phyloP scores from a whole-genome alignment of 108 stramenopile genomes.

The Cyclotella choctawhatcheeana region DNA sequence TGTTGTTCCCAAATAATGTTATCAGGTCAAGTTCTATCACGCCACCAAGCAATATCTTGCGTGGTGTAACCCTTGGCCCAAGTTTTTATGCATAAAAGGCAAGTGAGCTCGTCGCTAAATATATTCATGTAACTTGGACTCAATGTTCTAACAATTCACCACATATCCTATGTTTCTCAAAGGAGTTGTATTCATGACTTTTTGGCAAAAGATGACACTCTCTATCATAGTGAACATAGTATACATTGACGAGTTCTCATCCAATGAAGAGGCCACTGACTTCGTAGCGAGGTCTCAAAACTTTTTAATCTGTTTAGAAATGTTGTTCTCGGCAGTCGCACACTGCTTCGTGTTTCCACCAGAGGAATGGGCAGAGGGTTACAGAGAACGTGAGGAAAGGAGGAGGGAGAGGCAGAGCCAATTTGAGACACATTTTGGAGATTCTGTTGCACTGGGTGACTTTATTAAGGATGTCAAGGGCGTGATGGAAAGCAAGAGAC shows the following conservation, averaged over 20 bases:
- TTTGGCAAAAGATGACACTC: conserved; percentile 85
- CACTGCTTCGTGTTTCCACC: conserved; percentile 91
- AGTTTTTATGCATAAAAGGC: conserved; percentile 91
- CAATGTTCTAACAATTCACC: no score
- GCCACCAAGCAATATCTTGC: conserved; percentile 70
- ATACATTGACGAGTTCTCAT: conserved; percentile 29
- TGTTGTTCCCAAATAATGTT: no score
- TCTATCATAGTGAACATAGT: conserved; percentile 54
- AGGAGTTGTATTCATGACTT: conserved; percentile 91
- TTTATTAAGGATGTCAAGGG: conserved; percentile 16
- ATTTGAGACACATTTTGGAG: conserved; percentile 22
- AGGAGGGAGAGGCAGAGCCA: conserved; percentile 30
- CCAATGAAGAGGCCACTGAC: conserved; percentile 51
- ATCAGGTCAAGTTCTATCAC: conserved; percentile 83
- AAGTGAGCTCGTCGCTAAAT: no score
- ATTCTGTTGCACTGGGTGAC: conserved; percentile 12
- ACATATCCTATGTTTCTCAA: no score
- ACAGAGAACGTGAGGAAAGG: conserved; percentile 57
- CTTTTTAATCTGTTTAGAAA: conserved; percentile 92
- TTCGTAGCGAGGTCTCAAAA: conserved; percentile 70
- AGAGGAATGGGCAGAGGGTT: conserved; percentile 85
- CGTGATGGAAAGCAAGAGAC: background rate
- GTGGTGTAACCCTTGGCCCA: conserved; percentile 88
- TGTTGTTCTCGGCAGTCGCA: conserved; percentile 83
- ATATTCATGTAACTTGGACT: no score